Evolutionary conservation across 1,284 basidiomycete species (phyloP).

Genomic region (Rhodotorula glutinis): DNA sequence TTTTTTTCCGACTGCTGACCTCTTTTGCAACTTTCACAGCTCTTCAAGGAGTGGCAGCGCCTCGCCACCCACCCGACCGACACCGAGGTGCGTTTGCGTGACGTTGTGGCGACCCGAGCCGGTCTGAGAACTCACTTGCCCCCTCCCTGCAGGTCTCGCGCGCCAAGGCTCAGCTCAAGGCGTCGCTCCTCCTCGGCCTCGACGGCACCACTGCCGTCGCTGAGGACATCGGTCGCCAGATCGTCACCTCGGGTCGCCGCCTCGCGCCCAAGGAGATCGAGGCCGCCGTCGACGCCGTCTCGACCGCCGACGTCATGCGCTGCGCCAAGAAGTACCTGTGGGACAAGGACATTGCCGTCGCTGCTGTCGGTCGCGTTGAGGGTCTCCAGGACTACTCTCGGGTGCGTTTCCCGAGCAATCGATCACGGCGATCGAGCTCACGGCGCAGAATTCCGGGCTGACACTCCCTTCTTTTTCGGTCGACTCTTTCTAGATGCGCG

Average conservation of each 20-base stretch:
- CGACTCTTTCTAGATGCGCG: conserved; percentile 40
- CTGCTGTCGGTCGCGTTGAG: conserved; percentile 79
- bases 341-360: conserved; percentile 64
- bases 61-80: conserved; percentile 84
- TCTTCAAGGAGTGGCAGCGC: conserved; percentile 92
- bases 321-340: conserved; percentile 76
- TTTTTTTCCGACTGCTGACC: no score
- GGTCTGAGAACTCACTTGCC: neutral
- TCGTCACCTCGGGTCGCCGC: conserved; percentile 85
- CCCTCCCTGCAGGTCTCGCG: conserved; percentile 62
- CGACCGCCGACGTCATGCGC: conserved; percentile 83
- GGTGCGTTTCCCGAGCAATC: conserved; percentile 21
- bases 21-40: conserved; percentile 60
- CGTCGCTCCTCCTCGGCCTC: conserved; percentile 80
- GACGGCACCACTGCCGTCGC: conserved; percentile 95
- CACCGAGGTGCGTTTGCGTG: conserved; percentile 11
- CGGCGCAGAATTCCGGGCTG: no score
- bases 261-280: conserved; percentile 93
- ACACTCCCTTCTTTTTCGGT: no score
- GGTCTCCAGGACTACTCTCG: conserved; percentile 59
- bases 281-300: conserved; percentile 83
- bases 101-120: neutral
- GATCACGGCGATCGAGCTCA: no score
- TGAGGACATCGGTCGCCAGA: conserved; percentile 96
- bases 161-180: conserved; percentile 97